Evolutionary conservation across 2,329 filamentous ascomycete species (phyloP), one percentile per base, ranked within the genome.

Genomic region (Colletotrichum plurivorum): DNA sequence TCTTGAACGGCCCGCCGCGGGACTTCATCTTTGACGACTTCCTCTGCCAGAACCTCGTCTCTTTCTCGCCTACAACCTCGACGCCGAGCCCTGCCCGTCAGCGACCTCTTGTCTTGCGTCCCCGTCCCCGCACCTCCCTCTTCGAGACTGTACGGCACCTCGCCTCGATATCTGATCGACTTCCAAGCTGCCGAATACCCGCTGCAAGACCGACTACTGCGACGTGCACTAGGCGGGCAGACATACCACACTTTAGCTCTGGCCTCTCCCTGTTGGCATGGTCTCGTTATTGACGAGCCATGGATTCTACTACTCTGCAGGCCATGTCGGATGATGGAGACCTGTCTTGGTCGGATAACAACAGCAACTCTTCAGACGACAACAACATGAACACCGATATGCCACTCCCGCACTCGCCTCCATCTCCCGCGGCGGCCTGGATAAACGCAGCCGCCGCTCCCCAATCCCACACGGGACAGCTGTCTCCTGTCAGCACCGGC

Each of bases 401-500:
- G 48, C 57, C 54, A 72, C 73, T 80, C 58, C 76, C 79, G 18
- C 75, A 76, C n/a, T 79, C 79, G 45, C 77, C 79, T 22, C 71
- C 79, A 52, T 84, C 63, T 36, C 82, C 82, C 63, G 79, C 67
- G 67, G 73, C n/a, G 70, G 74, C 12, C 41, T 77, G 54, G 74
- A 76, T 51, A 63, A 74, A 75, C 67, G 61, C 74, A 20, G 65
- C 71, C 61, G 70, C 75, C 56, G 70, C 75, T 59, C 74, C 75
- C 49, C 79, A 81, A 63, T 74, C 80, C 56, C 82, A 81, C 43
- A 80, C 81, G 13, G 84, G 84, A 51, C 87, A 87, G 72, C 76
- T 88, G 64, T 89, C 87, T 45, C 87, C 87, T 48, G 80, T 85
- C 73, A 88, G 86, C 76, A 84, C 84, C 67, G 83, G 81, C 70